phyloP scores from a whole-genome alignment of 2,329 filamentous ascomycete genomes.

The Ploettnerulaceae sp. region DNA sequence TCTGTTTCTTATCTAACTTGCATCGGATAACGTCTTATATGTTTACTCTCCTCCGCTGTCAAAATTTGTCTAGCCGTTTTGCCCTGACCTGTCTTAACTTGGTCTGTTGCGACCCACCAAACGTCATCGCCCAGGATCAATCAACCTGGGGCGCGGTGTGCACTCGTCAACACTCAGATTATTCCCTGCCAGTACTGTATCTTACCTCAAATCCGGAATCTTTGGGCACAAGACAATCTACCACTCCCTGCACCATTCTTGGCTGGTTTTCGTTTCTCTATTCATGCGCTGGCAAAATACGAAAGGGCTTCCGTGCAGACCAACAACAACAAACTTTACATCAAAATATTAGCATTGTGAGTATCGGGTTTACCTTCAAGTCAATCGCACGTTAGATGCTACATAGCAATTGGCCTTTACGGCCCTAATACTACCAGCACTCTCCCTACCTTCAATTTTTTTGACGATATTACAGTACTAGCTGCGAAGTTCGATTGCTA shows the following conservation, averaged over 20 bases:
- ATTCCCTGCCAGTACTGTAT: too few species aligned
- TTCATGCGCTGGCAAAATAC: slow-evolving; percentile 20
- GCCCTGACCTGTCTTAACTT: too few species aligned
- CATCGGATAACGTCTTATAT: too few species aligned
- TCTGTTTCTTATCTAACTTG: too few species aligned
- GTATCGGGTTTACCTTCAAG: slow-evolving; percentile 11
- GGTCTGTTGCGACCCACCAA: too few species aligned
- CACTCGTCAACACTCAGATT: too few species aligned
- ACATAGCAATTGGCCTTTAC: slow-evolving; percentile 10
- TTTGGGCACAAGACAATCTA: slow-evolving; percentile 1
- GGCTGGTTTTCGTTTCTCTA: neutral
- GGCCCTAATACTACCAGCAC: slow-evolving; percentile 18
- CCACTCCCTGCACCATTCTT: neutral
- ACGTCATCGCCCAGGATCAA: too few species aligned
- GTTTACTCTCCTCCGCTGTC: too few species aligned
- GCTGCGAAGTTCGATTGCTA: slow-evolving; percentile 13
- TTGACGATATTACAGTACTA: slow-evolving; percentile 15
- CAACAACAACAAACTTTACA: slow-evolving; percentile 13
- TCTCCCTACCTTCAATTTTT: slow-evolving; percentile 13
- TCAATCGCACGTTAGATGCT: slow-evolving; percentile 12
- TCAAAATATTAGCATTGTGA: slow-evolving; percentile 14
- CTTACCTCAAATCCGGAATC: neutral
- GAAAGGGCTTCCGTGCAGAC: slow-evolving; percentile 16
- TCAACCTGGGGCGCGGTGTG: too few species aligned
- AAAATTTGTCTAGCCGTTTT: too few species aligned